Conservation (phyloP, 495 filamentous ascomycete species). For the Chaetomium tenue region DNA sequence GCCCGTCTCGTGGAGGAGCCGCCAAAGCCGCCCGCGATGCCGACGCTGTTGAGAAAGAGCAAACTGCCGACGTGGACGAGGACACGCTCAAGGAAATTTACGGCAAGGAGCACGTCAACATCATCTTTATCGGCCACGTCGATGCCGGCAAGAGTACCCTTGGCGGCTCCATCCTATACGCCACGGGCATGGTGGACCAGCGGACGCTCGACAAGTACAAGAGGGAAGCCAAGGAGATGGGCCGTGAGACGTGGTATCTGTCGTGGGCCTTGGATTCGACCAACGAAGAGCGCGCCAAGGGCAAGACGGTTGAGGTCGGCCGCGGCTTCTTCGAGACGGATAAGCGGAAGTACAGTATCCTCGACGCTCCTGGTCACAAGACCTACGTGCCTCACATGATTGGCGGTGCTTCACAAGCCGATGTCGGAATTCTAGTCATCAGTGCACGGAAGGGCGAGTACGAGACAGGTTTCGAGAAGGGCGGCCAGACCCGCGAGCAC, state of each 20-base stretch:
- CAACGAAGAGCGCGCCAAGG: constrained; percentile 93
- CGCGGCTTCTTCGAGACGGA: constrained; percentile 95
- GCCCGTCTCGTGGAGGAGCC: constrained; percentile 57
- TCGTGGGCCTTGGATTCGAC: constrained; percentile 97
- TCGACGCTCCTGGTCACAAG: constrained; percentile 96
- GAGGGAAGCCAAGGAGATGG: constrained; percentile 90
- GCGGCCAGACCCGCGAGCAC: constrained; percentile 95
- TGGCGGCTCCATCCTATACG: constrained; percentile 86
- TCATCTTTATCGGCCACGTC: constrained; percentile 98
- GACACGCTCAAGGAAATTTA: constrained; percentile 92
- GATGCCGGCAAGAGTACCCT: constrained; percentile 97
- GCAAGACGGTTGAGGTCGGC: constrained; percentile 97
- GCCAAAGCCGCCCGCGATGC: constrained; percentile 63
- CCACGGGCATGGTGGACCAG: constrained; percentile 98
- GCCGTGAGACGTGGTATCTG: constrained; percentile 95
- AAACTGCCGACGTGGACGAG: constrained; percentile 86
- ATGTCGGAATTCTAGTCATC: constrained; percentile 94
- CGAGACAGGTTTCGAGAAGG: constrained; percentile 99
- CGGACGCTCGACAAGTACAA: constrained; percentile 98
- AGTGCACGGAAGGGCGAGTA: constrained; percentile 98
- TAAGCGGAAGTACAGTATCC: constrained; percentile 82
- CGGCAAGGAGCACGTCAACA: constrained; percentile 97
- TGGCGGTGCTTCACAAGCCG: constrained; percentile 89
- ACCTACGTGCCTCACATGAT: constrained; percentile 97
- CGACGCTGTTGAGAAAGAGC: constrained; percentile 82